Base-by-base conservation (phyloP, 2,329 filamentous ascomycete species). In the Aspergillus udagawae region DNA sequence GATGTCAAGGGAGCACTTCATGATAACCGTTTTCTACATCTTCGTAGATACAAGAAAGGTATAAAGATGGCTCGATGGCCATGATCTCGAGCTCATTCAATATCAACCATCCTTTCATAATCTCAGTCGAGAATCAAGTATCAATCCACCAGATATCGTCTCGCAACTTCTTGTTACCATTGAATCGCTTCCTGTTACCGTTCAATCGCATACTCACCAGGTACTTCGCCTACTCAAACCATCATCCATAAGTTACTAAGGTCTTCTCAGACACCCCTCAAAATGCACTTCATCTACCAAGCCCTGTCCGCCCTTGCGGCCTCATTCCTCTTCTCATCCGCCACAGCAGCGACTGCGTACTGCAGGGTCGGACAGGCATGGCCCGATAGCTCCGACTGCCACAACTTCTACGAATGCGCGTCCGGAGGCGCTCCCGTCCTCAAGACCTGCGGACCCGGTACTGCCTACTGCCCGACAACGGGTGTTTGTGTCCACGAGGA, bases 401-500 rank as follows among this genome's bases (percentile, higher is more conserved):
- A 59, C 12, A 41, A 41, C 49, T 59, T 59, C 45, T 59, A 32
- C n/a, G 57, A 59, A 27, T 59, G 57, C 21, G 53, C 57, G 8
- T 38, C 44, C n/a, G 57, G 54, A 25, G 54, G 57, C 8, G 17
- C 32, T 1, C 57, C 57, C 3, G 54, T 59, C 21, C 47, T 52
- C 32, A 59, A 59, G 38, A 59, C 57, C 12, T 59, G 57, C 3
- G 57, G 54, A 14, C 57, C 57, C 2, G 54, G 57, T 10, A 56
- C 57, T 23, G 57, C 57, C 17, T 59, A 53, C 27, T 55, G 55
- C 29, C 10, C 44, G n/a, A 45, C 17, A 14, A 56, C 51, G 10
- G 49, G 47, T 4, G 51, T 59, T 41, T 59, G 57, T 42, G 57
- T 53, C 51, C 45, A 21, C 20, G 57, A 56, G 28, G 12, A 53